These are phyloP conservation scores for Mucor sp. DNA, from an alignment of 371 early-diverging fungal species.

Conservation along the genomic window DNA sequence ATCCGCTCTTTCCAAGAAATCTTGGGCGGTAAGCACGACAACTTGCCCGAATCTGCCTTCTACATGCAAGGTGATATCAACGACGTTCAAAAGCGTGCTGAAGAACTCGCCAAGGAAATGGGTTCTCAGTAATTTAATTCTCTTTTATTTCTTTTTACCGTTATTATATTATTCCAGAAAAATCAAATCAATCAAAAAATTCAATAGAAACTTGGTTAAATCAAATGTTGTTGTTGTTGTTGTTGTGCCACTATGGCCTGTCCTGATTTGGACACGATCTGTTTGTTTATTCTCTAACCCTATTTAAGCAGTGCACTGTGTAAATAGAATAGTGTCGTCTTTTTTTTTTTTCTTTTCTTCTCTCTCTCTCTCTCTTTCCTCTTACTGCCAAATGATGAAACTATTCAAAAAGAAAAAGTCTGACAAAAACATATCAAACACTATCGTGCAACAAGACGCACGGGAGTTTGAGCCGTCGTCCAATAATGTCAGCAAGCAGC, in stretches of 20 bases:
- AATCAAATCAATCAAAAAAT: background rate
- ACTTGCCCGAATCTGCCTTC: conserved; percentile 94
- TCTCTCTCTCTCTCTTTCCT: background rate
- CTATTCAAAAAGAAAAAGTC: conserved; percentile 16
- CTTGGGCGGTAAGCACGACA: conserved; percentile 97
- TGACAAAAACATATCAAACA: background rate
- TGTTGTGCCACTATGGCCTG: background rate
- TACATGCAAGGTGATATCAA: conserved; percentile 98
- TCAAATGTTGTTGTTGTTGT: background rate
- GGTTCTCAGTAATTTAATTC: conserved; percentile 36
- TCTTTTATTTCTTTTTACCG: background rate
- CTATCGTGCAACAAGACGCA: background rate
- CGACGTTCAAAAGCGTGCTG: conserved; percentile 93
- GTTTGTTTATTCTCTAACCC: conserved; percentile 1
- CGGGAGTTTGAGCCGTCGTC: background rate
- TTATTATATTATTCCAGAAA: conserved; percentile 1
- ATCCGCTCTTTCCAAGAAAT: conserved; percentile 97
- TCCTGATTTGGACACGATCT: conserved; percentile 7
- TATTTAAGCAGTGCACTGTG: background rate
- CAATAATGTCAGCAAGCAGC: background rate
- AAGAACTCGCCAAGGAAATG: conserved; percentile 79
- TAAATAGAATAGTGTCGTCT: background rate
- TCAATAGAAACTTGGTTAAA: conserved; percentile 3
- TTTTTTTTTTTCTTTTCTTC: background rate
- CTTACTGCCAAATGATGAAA: background rate